Evolutionary conservation across 2,329 filamentous ascomycete species (phyloP).

Genomic region (Bipolaris sorokiniana): DNA sequence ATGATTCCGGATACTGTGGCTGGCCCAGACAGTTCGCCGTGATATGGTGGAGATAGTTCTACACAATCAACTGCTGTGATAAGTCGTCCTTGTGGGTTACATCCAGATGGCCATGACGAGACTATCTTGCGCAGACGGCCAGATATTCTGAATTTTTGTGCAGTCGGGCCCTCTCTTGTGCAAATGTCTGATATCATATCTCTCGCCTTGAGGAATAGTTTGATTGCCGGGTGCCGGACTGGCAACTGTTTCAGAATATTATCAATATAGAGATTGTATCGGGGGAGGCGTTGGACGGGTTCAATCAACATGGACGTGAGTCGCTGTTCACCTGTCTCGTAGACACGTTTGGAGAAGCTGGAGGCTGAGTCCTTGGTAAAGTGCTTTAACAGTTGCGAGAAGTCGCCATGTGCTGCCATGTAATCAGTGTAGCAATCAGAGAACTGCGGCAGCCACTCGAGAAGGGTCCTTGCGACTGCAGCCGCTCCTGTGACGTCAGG

Average conservation of each 20-base stretch:
- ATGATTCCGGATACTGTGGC: constrained; percentile 68
- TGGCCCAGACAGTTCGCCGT: constrained; percentile 54
- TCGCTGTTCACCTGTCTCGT: constrained; percentile 85
- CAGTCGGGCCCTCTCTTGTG: constrained; percentile 77
- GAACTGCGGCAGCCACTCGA: constrained; percentile 94
- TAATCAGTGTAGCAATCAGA: constrained; percentile 91
- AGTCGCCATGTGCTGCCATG: constrained; percentile 86
- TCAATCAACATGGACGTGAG: constrained; percentile 93
- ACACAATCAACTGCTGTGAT: constrained; percentile 81
- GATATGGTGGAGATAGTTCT: constrained; percentile 77
- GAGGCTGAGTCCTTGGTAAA: constrained; percentile 80
- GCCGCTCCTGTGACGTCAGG: constrained; percentile 80
- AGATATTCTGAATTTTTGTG: constrained; percentile 74
- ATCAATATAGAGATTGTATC: constrained; percentile 96
- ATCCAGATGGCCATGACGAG: constrained; percentile 74
- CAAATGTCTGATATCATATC: constrained; percentile 97
- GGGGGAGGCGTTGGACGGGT: constrained; percentile 89
- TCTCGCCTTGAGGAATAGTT: constrained; percentile 81
- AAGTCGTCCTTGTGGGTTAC: constrained; percentile 77
- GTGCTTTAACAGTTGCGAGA: constrained; percentile 78
- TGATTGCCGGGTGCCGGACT: constrained; percentile 82
- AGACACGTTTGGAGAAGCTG: constrained; percentile 79
- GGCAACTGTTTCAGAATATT: constrained; percentile 89
- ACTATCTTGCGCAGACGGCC: constrained; percentile 78
- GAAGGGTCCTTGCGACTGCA: constrained; percentile 77